Evolutionary conservation across 176 grass and related monocot species (phyloP).

Genomic region (Raddia guianensis): DNA sequence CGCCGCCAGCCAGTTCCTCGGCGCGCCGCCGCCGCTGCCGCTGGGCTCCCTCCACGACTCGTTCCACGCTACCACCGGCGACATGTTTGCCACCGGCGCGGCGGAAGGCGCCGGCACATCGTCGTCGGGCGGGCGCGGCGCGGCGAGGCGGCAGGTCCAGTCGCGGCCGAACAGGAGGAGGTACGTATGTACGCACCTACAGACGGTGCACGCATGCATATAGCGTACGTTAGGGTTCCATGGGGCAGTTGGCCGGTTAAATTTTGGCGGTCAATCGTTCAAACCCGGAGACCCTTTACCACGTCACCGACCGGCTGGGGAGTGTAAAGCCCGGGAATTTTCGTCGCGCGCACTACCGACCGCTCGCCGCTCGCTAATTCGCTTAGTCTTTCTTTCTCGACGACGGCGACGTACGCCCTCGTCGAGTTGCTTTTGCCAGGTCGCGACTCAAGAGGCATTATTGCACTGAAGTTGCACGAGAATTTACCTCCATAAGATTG

Average conservation of each 20-base stretch:
- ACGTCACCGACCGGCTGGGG: slow-evolving; percentile 38
- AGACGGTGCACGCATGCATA: no score
- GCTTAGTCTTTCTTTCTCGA: not conserved
- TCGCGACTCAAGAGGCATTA: not conserved
- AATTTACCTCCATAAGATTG: not conserved
- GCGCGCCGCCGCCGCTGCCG: not conserved
- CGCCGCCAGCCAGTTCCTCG: not conserved
- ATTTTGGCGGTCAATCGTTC: slow-evolving; percentile 49
- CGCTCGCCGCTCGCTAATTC: not conserved
- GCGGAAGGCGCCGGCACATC: not conserved
- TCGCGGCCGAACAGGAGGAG: slow-evolving; percentile 48
- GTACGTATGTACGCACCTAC: slow-evolving; percentile 32
- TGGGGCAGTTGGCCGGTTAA: not conserved
- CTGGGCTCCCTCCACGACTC: slow-evolving; percentile 1
- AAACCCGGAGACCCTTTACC: slow-evolving; percentile 49
- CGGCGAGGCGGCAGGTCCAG: slow-evolving; percentile 31
- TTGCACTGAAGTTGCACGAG: not conserved
- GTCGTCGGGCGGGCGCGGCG: not conserved
- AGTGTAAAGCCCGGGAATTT: slow-evolving; percentile 34
- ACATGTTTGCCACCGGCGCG: not conserved
- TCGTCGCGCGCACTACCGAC: slow-evolving; percentile 15
- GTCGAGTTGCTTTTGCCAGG: slow-evolving; percentile 6
- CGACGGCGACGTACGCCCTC: slow-evolving; percentile 22
- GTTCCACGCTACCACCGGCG: not conserved
- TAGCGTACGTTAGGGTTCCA: slow-evolving; percentile 41